Evolutionary conservation across 2,329 filamentous ascomycete genomes (phyloP), one percentile per base, ranked within the genome.

Genomic region (Falciphora oryzae): DNA sequence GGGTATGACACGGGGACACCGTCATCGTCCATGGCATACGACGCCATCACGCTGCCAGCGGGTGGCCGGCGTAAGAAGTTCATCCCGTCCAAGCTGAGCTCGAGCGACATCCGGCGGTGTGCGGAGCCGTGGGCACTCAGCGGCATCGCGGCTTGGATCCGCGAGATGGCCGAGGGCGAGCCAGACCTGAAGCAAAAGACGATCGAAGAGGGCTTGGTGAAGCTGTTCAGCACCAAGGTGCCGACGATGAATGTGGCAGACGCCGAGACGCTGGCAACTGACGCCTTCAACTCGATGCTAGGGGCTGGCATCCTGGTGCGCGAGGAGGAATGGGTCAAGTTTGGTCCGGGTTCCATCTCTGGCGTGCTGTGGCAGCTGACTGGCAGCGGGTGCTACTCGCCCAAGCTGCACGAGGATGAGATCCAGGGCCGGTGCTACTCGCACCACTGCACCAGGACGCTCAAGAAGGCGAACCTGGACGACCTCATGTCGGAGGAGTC

Each of bases 201-300:
- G 1, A 88, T 99, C 63, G 89, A 92, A 65, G 93, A 98, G 69
- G 93, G 92, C 2, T 82, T 99, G 57, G 88, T 97, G 57, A 90
- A 89, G 35, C 81, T 99, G 8, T 98, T 99, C 75, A 96, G 92
- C 1, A 86, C 91, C 77, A 98, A 97, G 76, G 93, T 99, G 0
- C 93, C 95, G 0, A 99, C 93, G 0, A 97, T 99, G 92, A 98
- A 99, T 71, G 94, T 95, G 57, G 93, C 94, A 7, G 96, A 99
- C 80, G 95, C 95, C 0, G 95, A 99, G 74, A 89, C 89, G 1
- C 81, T 99, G 63, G 92, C 91, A 67, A 85, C 86, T 65, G 87
- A 86, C 57, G 91, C 97, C 0, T 88, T 96, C 2, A 81, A 87
- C 64, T 85, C 89, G 60, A 95, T 99, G 91, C 85, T 94, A 68